Conservation (phyloP, 768 basidiomycete species). For the Amanita subjunquillea region DNA sequence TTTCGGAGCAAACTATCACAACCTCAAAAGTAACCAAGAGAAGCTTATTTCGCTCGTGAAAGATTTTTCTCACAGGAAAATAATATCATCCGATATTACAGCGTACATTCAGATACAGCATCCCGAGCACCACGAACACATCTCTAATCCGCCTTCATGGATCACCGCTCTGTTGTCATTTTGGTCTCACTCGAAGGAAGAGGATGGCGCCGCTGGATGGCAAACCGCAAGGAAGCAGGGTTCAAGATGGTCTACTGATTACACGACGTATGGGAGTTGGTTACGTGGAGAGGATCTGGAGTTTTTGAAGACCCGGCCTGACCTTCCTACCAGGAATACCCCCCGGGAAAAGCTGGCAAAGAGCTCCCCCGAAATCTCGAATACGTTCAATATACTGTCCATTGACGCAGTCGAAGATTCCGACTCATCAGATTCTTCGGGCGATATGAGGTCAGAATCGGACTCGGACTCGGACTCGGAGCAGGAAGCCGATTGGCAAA, state of each 20-base stretch:
- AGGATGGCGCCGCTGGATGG: slow-evolving; percentile 18
- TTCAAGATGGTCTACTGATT: slow-evolving; percentile 12
- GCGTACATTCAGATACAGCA: slow-evolving; percentile 32
- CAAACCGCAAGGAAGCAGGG: slow-evolving; percentile 17
- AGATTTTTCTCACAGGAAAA: slow-evolving; percentile 20
- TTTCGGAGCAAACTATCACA: slow-evolving; percentile 20
- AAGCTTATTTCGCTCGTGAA: slow-evolving; percentile 39
- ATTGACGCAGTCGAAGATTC: background rate
- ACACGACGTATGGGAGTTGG: slow-evolving; percentile 44
- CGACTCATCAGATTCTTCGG: background rate
- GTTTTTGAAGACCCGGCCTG: slow-evolving; percentile 24
- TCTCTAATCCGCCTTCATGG: slow-evolving; percentile 40
- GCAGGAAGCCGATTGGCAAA: slow-evolving; percentile 6
- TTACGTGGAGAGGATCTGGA: slow-evolving; percentile 31
- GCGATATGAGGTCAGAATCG: background rate
- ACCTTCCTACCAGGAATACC: background rate
- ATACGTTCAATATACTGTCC: background rate
- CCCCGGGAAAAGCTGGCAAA: background rate
- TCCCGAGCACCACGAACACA: slow-evolving; percentile 34
- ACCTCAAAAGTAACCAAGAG: slow-evolving; percentile 34
- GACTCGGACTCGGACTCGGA: slow-evolving; percentile 2
- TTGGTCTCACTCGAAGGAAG: slow-evolving; percentile 7
- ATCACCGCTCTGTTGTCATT: slow-evolving; percentile 16
- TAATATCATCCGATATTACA: slow-evolving; percentile 26
- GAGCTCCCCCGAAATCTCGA: background rate